These are phyloP conservation scores for Sonneratia alba DNA, from an alignment of 345 rosid genomes.

Conservation along the genomic window DNA sequence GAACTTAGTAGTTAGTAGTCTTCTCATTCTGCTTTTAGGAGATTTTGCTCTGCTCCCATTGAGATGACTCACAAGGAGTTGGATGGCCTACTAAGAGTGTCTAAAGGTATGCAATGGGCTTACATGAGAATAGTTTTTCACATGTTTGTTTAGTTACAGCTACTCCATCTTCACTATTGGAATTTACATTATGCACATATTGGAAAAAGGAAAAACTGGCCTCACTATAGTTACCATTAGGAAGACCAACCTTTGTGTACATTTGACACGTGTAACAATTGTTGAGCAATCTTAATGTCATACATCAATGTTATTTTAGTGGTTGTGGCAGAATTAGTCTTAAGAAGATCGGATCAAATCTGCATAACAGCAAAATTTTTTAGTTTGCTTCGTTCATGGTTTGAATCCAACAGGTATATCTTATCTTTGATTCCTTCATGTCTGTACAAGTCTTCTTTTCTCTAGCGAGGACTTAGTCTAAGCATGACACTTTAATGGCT, in stretches of 20 bases:
- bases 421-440: background rate
- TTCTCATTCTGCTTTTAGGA: slow-evolving; percentile 33
- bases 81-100: slow-evolving; percentile 39
- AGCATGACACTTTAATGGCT: slow-evolving; percentile 3
- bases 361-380: background rate
- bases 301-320: background rate
- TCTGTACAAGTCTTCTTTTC: background rate
- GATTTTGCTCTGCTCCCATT: slow-evolving; percentile 54
- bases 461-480: background rate
- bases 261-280: background rate
- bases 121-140: background rate
- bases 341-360: background rate
- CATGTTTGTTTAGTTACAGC: background rate
- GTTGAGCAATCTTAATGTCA: background rate
- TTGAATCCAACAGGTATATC: background rate
- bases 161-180: background rate
- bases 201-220: background rate
- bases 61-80: slow-evolving; percentile 53
- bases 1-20: background rate
- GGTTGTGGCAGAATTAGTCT: too few relatives aligned
- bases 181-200: background rate
- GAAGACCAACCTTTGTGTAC: background rate
- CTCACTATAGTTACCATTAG: background rate
- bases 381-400: background rate
- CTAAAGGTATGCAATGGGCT: slow-evolving; percentile 39